phyloP scores from a whole-genome alignment of 495 filamentous ascomycete genomes.

The Letharia columbiana region DNA sequence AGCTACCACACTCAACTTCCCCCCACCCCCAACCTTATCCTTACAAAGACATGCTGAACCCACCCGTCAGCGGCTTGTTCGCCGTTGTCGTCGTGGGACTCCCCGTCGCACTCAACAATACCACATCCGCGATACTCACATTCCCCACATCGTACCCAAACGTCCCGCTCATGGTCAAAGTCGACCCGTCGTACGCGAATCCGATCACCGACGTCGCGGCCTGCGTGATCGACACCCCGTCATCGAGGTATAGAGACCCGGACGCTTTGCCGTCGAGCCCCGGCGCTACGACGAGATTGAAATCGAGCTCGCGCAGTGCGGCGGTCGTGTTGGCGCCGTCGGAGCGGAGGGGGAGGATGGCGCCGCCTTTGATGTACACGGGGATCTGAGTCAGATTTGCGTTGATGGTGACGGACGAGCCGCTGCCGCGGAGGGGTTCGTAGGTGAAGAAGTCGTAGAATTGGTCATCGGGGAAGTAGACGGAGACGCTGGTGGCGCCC shows the following conservation, averaged over 20 bases:
- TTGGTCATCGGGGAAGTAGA: conserved; percentile 65
- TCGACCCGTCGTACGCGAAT: conserved; percentile 46
- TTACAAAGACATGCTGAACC: not conserved
- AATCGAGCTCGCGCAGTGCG: conserved; percentile 55
- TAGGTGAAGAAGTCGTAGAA: conserved; percentile 75
- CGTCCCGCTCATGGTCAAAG: conserved; percentile 42
- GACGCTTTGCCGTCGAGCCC: conserved; percentile 39
- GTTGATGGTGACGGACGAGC: conserved; percentile 41
- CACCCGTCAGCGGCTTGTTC: conserved; percentile 1
- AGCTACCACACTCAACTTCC: not conserved
- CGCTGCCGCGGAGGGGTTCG: conserved; percentile 47
- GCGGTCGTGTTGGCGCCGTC: conserved; percentile 60
- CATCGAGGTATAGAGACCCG: conserved; percentile 53
- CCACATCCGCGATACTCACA: conserved; percentile 5
- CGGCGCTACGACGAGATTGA: conserved; percentile 63
- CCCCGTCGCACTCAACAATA: not conserved
- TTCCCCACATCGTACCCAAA: conserved; percentile 37
- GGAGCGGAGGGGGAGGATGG: conserved; percentile 56
- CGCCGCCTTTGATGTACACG: conserved; percentile 61
- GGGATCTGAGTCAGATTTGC: conserved; percentile 59
- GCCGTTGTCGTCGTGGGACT: not conserved
- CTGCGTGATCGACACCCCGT: conserved; percentile 50
- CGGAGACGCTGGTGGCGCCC: conserved; percentile 53
- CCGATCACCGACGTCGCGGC: conserved; percentile 38
- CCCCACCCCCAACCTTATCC: not conserved